Evolutionary conservation across 2,329 filamentous ascomycete genomes (phyloP).

Genomic region (Myotisia sp.): DNA sequence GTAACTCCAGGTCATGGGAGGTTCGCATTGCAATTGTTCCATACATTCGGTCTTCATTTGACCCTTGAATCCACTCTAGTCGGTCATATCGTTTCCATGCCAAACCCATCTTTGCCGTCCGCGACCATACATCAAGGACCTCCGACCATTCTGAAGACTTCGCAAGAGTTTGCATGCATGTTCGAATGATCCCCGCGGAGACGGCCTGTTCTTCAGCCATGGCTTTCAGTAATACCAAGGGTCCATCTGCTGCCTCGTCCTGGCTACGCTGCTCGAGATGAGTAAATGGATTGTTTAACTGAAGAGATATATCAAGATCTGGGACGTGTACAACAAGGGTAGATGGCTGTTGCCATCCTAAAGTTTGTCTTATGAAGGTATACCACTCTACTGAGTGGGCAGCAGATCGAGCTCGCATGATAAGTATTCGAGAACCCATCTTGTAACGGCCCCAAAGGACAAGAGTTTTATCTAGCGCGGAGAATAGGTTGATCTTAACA

Average conservation of each 20-base stretch:
- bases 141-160: constrained; percentile 45
- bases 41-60: constrained; percentile 54
- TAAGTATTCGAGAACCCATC: constrained; percentile 41
- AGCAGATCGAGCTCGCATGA: constrained; percentile 47
- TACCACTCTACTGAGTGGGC: constrained; percentile 55
- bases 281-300: constrained; percentile 46
- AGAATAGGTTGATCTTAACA: constrained; percentile 49
- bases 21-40: constrained; percentile 53
- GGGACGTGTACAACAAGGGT: constrained; percentile 49
- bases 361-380: constrained; percentile 46
- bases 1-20: constrained; percentile 51
- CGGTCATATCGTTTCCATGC: constrained; percentile 57
- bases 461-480: constrained; percentile 52
- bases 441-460: constrained; percentile 46
- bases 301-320: constrained; percentile 45
- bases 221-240: constrained; percentile 14
- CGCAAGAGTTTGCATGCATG: constrained; percentile 45
- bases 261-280: constrained; percentile 32
- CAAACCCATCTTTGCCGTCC: constrained; percentile 46
- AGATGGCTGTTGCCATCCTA: constrained; percentile 44
- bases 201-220: constrained; percentile 39
- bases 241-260: constrained; percentile 33
- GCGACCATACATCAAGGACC: constrained; percentile 45
- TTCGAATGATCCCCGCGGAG: constrained; percentile 41
- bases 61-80: constrained; percentile 53